A percentile compares a stretch with the other conserved stretches of the same genome.
These are phyloP conservation scores for Botrytis pseudocinerea DNA, from an alignment of 2,329 filamentous ascomycete genomes.

Conservation along the genomic window DNA sequence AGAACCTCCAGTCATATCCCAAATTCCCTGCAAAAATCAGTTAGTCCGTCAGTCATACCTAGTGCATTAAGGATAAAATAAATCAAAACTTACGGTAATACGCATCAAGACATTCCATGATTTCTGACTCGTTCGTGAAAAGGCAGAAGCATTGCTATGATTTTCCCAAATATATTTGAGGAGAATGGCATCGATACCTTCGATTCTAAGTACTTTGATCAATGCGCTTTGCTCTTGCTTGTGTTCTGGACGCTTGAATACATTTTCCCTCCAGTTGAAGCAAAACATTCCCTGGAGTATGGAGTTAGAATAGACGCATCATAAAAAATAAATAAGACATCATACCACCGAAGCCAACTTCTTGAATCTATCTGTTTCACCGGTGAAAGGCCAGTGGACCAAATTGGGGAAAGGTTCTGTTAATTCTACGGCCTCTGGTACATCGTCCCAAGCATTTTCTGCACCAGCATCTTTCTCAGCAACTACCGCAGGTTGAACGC, in stretches of 20 bases:
- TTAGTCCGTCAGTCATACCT: not conserved
- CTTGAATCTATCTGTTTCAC: not conserved
- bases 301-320: not conserved
- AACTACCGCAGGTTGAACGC: not conserved
- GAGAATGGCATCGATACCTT: slow-evolving; percentile 3
- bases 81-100: slow-evolving; percentile 3
- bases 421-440: not conserved
- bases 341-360: slow-evolving; percentile 17
- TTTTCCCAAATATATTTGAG: slow-evolving; percentile 10
- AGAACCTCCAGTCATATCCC: slow-evolving; percentile 18
- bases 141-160: slow-evolving; percentile 5
- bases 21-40: not conserved
- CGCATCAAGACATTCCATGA: slow-evolving; percentile 18
- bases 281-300: slow-evolving; percentile 1
- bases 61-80: not conserved
- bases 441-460: not conserved
- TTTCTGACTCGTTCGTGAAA: not conserved
- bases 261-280: not conserved
- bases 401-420: not conserved
- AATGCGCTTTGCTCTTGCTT: slow-evolving; percentile 10
- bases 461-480: not conserved
- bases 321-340: not conserved
- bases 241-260: slow-evolving; percentile 12
- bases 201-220: not conserved
- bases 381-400: slow-evolving; percentile 5